Conservation (phyloP, 148 eudicot genomes). For the Rhododendron henanense region DNA sequence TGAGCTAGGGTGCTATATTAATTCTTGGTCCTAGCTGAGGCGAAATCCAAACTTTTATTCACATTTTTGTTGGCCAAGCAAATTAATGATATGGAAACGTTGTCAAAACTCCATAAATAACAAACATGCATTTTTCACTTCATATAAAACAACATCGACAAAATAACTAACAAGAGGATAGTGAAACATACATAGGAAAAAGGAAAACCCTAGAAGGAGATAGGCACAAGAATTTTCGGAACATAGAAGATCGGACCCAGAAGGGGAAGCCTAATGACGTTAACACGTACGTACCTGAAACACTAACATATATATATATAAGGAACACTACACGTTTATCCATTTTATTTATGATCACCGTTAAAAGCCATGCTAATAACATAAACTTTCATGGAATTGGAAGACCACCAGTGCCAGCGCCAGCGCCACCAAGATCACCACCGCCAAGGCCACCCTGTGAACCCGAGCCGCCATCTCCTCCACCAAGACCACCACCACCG, state of each 20-base stretch:
- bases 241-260: no score
- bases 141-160: neutral
- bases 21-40: no score
- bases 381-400: constrained; percentile 14
- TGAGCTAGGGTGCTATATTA: no score
- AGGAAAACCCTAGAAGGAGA: no score
- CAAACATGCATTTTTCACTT: neutral
- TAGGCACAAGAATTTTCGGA: no score
- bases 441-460: neutral
- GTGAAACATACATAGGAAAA: neutral
- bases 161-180: no score
- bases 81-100: no score
- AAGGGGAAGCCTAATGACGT: neutral
- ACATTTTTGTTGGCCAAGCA: no score
- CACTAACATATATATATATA: neutral
- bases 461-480: neutral
- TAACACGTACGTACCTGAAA: neutral
- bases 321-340: neutral
- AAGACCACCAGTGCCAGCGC: neutral
- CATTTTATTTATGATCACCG: neutral
- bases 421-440: neutral
- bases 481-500: constrained; percentile 12
- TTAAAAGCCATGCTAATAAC: neutral
- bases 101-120: no score
- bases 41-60: no score